Conservation (phyloP, 2,329 filamentous ascomycete genomes). For the Cytospora leucostoma region DNA sequence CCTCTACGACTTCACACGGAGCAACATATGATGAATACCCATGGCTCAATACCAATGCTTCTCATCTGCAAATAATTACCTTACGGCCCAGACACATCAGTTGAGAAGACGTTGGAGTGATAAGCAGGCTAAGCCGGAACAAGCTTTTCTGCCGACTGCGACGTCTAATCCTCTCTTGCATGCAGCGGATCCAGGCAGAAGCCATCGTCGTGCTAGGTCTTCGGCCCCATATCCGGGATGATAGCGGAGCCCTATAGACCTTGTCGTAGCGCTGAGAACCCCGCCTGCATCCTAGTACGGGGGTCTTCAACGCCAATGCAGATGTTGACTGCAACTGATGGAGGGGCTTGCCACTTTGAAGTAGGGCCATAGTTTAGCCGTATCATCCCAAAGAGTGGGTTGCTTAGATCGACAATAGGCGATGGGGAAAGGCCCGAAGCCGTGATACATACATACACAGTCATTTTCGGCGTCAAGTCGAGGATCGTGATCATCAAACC, state of each 20-base stretch:
- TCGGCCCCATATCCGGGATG: neutral
- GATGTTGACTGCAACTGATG: neutral
- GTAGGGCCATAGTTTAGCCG: too few relatives aligned
- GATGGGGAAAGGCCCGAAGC: neutral
- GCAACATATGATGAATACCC: neutral
- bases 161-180: neutral
- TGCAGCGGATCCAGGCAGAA: constrained; percentile 1
- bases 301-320: constrained; percentile 6
- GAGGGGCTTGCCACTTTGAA: neutral
- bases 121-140: neutral
- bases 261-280: constrained; percentile 6
- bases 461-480: neutral
- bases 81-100: neutral
- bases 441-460: neutral
- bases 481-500: neutral
- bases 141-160: neutral
- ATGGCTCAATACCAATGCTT: too few relatives aligned
- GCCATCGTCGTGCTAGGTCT: constrained; percentile 2
- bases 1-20: neutral
- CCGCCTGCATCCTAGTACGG: constrained; percentile 7
- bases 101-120: neutral
- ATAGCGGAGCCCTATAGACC: constrained; percentile 11
- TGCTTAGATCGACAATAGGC: neutral
- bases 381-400: neutral
- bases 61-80: too few relatives aligned